These are phyloP conservation scores for Neckera pumila DNA, from an alignment of 225 moss, liverwort and hornwort species.

Conservation along the genomic window DNA sequence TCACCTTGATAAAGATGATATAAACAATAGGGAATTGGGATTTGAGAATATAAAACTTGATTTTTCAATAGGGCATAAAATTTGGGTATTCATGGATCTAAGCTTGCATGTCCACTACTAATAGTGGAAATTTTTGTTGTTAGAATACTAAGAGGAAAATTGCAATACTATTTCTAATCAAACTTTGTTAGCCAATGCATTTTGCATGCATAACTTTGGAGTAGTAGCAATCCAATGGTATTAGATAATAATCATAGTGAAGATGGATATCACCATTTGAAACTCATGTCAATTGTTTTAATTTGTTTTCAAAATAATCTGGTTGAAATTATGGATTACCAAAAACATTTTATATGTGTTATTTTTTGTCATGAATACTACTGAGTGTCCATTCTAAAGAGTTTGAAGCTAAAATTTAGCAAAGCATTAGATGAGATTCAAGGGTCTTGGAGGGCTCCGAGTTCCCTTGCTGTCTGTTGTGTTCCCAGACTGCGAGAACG, in stretches of 20 bases:
- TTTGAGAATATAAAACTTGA: neutral
- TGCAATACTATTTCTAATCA: neutral
- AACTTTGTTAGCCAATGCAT: neutral
- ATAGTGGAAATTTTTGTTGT: fast-evolving
- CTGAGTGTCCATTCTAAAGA: neutral
- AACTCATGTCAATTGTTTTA: neutral
- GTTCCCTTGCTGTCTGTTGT: no score
- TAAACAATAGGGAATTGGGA: neutral
- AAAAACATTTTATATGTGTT: neutral
- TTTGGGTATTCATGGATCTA: neutral
- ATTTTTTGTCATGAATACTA: neutral
- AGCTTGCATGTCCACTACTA: neutral
- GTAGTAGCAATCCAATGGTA: neutral
- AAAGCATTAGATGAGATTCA: no score
- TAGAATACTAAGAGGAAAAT: no score
- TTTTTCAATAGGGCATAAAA: neutral
- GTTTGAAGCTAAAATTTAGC: neutral
- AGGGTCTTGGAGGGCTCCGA: no score
- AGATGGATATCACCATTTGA: no score
- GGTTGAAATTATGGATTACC: no score
- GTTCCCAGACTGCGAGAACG: no score
- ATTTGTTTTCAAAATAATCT: neutral
- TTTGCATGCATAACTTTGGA: neutral
- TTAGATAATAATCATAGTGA: neutral
- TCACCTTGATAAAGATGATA: neutral